Conservation (phyloP, 2,329 filamentous ascomycete species). For the Ascochyta viciae-villosae region DNA sequence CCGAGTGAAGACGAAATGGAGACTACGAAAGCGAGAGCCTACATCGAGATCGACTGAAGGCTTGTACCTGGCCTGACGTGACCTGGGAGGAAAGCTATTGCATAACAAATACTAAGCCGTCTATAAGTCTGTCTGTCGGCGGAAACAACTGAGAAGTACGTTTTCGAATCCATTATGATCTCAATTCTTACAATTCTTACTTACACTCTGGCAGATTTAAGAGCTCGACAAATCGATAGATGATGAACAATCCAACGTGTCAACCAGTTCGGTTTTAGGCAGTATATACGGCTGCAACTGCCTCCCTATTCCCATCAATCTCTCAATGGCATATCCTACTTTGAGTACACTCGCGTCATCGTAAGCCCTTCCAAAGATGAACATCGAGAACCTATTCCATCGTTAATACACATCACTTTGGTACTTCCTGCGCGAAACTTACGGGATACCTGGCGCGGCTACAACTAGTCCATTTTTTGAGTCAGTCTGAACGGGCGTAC, state of each 20-base stretch:
- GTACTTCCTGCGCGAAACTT: not conserved
- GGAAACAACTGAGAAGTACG: too few relatives aligned
- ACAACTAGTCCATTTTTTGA: conserved; percentile 54
- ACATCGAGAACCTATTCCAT: conserved; percentile 12
- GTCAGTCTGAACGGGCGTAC: conserved; percentile 53
- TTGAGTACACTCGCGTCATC: conserved; percentile 14
- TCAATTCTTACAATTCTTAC: not conserved
- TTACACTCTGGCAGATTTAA: not conserved
- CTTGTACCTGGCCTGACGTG: too few relatives aligned
- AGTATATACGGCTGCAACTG: conserved; percentile 11
- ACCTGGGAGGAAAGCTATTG: not conserved
- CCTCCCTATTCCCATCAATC: not conserved
- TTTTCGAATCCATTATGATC: too few relatives aligned
- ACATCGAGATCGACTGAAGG: not conserved
- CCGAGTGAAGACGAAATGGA: conserved; percentile 3
- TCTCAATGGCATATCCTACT: conserved; percentile 15
- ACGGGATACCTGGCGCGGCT: conserved; percentile 60
- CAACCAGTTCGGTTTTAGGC: not conserved
- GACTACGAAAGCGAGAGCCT: not conserved
- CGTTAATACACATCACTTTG: not conserved
- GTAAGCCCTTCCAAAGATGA: conserved; percentile 11
- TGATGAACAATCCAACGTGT: too few relatives aligned
- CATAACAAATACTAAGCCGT: not conserved
- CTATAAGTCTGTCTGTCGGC: too few relatives aligned
- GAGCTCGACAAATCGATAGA: not conserved